Percentiles rank a stretch among this genome's conserved stretches.
Evolutionary conservation across 176 grass and related monocot genomes (phyloP).

Genomic region (Puya raimondii): DNA sequence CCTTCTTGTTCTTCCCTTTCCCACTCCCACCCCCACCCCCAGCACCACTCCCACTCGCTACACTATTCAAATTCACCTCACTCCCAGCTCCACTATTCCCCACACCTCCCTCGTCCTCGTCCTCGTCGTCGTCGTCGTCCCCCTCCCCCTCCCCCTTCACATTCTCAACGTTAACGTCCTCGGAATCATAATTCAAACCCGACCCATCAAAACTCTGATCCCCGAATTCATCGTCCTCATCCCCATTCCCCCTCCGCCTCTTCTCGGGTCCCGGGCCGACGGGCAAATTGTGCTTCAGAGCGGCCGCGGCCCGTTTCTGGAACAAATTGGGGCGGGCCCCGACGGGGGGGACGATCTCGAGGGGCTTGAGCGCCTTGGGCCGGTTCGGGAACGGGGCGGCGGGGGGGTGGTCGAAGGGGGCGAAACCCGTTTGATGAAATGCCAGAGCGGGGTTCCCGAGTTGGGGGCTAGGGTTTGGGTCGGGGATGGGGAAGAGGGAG

Average conservation of each 20-base stretch:
- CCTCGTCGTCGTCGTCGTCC: conserved; percentile 26
- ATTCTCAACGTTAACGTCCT: background rate
- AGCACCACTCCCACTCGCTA: conserved; percentile 11
- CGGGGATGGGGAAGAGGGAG: background rate
- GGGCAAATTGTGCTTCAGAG: conserved; percentile 14
- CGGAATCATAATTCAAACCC: conserved; percentile 24
- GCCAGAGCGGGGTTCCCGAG: background rate
- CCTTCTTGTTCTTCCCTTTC: conserved; percentile 60
- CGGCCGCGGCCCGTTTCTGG: conserved; percentile 22
- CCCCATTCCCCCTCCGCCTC: conserved; percentile 2
- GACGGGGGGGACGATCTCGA: conserved; percentile 17
- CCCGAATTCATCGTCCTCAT: conserved; percentile 17
- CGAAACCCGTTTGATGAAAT: conserved; percentile 8
- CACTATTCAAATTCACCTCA: conserved; percentile 10
- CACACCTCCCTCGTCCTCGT: background rate
- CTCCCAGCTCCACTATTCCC: conserved; percentile 11
- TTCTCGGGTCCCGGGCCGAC: background rate
- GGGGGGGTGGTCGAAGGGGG: conserved; percentile 5
- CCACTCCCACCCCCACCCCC: conserved; percentile 1
- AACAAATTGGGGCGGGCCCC: conserved; percentile 21
- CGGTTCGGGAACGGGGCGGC: conserved; percentile 8
- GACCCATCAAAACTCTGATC: conserved; percentile 16
- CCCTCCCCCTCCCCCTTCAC: conserved; percentile 20
- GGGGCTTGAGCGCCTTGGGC: conserved; percentile 12
- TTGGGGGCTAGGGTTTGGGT: conserved; percentile 1